phyloP scores from a whole-genome alignment of 148 eudicot species.

The Arbutus unedo region DNA sequence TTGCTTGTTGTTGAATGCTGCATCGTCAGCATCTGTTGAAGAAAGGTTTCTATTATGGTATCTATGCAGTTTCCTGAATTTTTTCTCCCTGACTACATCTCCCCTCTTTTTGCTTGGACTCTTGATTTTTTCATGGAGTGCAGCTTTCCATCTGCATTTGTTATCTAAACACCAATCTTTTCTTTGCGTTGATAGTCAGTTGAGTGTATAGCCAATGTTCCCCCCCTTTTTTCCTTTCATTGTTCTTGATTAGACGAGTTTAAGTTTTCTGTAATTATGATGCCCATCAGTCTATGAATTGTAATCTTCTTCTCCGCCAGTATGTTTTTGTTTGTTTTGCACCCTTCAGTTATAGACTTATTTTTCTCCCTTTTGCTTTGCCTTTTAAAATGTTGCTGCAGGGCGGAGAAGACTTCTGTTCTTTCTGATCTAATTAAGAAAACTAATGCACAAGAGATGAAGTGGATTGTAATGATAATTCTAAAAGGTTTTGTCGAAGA shows the following conservation, averaged over 20 bases:
- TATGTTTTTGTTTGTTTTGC: background rate
- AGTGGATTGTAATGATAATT: constrained; percentile 95
- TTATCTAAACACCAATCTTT: background rate
- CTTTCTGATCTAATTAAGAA: constrained; percentile 70
- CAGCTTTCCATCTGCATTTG: constrained; percentile 2
- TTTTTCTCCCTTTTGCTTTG: background rate
- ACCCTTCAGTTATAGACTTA: too few species aligned
- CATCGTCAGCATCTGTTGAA: background rate
- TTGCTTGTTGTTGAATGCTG: constrained; percentile 1
- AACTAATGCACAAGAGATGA: constrained; percentile 91
- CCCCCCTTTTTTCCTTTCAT: too few species aligned
- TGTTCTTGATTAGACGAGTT: too few species aligned
- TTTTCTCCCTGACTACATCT: background rate
- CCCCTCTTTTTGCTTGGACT: background rate
- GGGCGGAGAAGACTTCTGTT: constrained; percentile 58
- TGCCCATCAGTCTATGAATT: background rate
- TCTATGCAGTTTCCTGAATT: background rate
- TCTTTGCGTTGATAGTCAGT: background rate
- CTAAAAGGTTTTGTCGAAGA: constrained; percentile 49
- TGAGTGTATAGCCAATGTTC: too few species aligned
- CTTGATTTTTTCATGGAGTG: background rate
- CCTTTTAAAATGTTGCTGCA: constrained; percentile 25
- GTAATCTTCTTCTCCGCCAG: too few species aligned
- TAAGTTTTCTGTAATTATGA: background rate
- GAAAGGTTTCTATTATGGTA: background rate